Evolutionary conservation across 345 rosid genomes (phyloP).

Genomic region (Microcos paniculata): DNA sequence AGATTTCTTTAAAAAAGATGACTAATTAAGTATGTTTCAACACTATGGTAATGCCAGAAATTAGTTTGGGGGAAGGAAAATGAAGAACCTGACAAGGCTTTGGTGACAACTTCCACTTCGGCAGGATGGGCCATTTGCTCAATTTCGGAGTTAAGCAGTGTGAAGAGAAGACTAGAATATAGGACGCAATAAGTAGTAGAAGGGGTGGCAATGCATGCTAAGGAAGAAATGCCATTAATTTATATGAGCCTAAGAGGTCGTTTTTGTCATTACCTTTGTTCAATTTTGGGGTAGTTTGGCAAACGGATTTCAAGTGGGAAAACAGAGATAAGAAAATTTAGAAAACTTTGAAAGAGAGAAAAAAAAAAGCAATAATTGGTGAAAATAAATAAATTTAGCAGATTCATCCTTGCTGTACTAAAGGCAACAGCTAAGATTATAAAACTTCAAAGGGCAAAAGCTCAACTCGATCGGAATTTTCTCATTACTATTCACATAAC

Average conservation of each 20-base stretch:
- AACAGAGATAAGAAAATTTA: not conserved
- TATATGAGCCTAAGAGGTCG: slow-evolving; percentile 39
- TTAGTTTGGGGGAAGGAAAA: not conserved
- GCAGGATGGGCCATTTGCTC: slow-evolving; percentile 47
- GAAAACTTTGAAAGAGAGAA: not conserved
- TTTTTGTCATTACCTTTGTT: slow-evolving; percentile 30
- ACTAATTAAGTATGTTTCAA: not conserved
- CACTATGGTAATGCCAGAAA: too few relatives aligned
- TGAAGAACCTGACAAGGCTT: slow-evolving; percentile 66
- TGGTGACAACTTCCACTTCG: slow-evolving; percentile 46
- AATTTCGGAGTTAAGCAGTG: slow-evolving; percentile 7
- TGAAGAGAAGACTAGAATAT: slow-evolving; percentile 11
- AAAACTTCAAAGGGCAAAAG: too few relatives aligned
- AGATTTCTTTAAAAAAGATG: not conserved
- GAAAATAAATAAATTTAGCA: not conserved
- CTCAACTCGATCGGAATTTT: too few relatives aligned
- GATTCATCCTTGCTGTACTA: too few relatives aligned
- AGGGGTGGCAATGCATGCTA: not conserved
- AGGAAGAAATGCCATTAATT: slow-evolving; percentile 2
- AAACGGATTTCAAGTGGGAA: not conserved
- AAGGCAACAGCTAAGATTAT: too few relatives aligned
- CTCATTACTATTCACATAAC: too few relatives aligned
- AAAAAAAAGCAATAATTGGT: not conserved
- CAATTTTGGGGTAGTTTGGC: not conserved
- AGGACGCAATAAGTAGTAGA: slow-evolving; percentile 1